A percentile compares a stretch with the other conserved stretches of the same genome.
phyloP scores from a whole-genome alignment of 768 basidiomycete species.

The Tulasnella sp. region DNA sequence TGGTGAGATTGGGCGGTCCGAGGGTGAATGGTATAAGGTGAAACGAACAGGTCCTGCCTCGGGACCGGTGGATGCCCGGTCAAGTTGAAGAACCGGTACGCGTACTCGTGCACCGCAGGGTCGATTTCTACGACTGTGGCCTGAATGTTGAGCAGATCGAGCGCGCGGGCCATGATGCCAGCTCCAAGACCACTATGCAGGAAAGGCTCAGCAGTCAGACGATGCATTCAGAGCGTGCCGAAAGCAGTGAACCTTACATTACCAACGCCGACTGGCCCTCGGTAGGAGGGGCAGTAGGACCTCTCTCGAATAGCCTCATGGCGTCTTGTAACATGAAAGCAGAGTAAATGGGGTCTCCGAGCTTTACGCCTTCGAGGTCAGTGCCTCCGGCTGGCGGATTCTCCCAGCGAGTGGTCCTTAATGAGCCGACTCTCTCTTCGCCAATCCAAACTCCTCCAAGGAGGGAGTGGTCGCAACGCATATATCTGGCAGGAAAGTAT shows the following conservation, averaged over 20 bases:
- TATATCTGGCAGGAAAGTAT: slow-evolving; percentile 46
- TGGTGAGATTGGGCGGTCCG: slow-evolving; percentile 13
- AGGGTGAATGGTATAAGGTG: neutral
- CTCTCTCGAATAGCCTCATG: slow-evolving; percentile 65
- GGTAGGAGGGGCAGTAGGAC: slow-evolving; percentile 37
- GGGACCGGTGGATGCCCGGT: slow-evolving; percentile 47
- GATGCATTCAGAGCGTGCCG: slow-evolving; percentile 36
- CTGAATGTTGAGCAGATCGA: slow-evolving; percentile 67
- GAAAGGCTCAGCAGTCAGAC: slow-evolving; percentile 29
- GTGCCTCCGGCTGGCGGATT: slow-evolving; percentile 52
- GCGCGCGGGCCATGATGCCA: slow-evolving; percentile 77
- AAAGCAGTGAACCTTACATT: slow-evolving; percentile 57
- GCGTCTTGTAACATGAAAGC: slow-evolving; percentile 90
- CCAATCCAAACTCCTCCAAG: slow-evolving; percentile 80
- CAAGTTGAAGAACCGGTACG: slow-evolving; percentile 78
- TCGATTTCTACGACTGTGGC: slow-evolving; percentile 94
- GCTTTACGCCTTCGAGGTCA: slow-evolving; percentile 48
- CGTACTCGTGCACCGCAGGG: slow-evolving; percentile 83
- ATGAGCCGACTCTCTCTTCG: slow-evolving; percentile 41
- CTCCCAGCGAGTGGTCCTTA: slow-evolving; percentile 45
- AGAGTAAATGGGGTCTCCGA: slow-evolving; percentile 81
- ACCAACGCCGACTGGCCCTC: slow-evolving; percentile 61
- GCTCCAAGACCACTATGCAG: slow-evolving; percentile 77
- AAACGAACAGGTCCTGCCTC: neutral
- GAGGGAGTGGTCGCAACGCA: slow-evolving; percentile 60